Base-by-base conservation (phyloP, 768 basidiomycete genomes). In the Heimioporus sp. region DNA sequence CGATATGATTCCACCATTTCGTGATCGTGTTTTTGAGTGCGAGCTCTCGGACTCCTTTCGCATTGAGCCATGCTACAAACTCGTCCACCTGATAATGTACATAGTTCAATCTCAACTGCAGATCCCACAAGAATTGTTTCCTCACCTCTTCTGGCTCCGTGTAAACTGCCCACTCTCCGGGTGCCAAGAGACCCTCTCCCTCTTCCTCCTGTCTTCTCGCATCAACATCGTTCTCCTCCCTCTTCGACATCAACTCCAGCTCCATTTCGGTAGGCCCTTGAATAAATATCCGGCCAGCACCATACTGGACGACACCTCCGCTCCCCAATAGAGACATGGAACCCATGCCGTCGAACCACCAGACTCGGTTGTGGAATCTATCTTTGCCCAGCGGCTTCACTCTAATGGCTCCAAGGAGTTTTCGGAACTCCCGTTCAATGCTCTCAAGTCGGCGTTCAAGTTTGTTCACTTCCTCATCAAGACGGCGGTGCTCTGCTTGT, bases 271-370 rank as follows among this genome's bases (percentile, higher is more conserved):
- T 90, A 21, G 92, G 91, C 0, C 96, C 97, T 69, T 99, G 97
- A 28, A 99, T 70, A 66, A 98, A 97, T 43, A 99, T 64, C 47
- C 96, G 76, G 6, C 94, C 97, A 17, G 93, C 86, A 10, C 93
- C 92, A 63, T 92, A 96, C 66, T 87, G 80, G 28, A 87, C 80
- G 28, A 84, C 80, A 4, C 89, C 90, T 15, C 90, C 90, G 56
- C 82, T 85, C 37, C 85, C 87, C 51, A 92, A 75, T 47, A 96
- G 71, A 41, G 87, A 85, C 43, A 85, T 86, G 6, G 86, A 85
- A 8, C 96, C 96, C 78, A 94, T 81, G 10, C 96, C 96, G 70
- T 99, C 96, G 65, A 98, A 92, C 96, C 96, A 99, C 96, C 96
- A 99, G 53, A 97, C 77, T 31, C 91, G 84, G 66, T 97, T 96